Evolutionary conservation across 352 stramenopile species (phyloP), one percentile per base, ranked within the genome.

Genomic region (Pythium scleroteichum): DNA sequence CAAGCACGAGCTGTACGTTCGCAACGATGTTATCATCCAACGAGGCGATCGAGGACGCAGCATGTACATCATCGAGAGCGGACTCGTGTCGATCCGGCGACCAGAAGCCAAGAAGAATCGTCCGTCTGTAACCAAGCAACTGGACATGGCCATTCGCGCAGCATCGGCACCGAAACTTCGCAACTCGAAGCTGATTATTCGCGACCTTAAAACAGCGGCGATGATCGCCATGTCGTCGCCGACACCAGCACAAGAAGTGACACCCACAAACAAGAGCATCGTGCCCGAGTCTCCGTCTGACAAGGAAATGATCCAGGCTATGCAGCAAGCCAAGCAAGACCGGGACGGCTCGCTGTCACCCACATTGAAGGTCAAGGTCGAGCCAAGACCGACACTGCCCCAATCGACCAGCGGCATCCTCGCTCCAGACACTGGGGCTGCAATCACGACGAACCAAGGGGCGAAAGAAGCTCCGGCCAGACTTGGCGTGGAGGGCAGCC

Each of bases 11-110:
- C 59, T 84, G 46, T 84, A 73, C 27, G 75, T 84, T 14, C 72
- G 67, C 51, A 78, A 79, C 40, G 75, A 79, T 61, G 73, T 81
- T 29, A 73, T 84, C 41, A 73, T 79, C 20, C 75, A 78, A 41
- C 63, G 68, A 17, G 75, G 72, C 8, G 75, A 84, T 47, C 72
- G 65, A 29, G 64, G 72, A 0, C 66, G 72, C 14, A 79, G 59
- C 41, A 61, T 84, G 56, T 84, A 79, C 63, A 79, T 84, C 54
- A 84, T 84, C 29, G 72, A 84, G 63, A 74, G 59, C 4, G 75
- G 75, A 3, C 76, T 88, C 19, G 75, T 93, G 14, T 81, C 82
- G 27, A 81, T 90, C 49, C 79, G 76, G 4, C 53, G 61, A 2
- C 46, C 47, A 2, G 47, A 63, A 19, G 32, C 20, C 17, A 62